Evolutionary conservation across 176 grass and related monocot species (phyloP).

Genomic region (Carex myosuroides): DNA sequence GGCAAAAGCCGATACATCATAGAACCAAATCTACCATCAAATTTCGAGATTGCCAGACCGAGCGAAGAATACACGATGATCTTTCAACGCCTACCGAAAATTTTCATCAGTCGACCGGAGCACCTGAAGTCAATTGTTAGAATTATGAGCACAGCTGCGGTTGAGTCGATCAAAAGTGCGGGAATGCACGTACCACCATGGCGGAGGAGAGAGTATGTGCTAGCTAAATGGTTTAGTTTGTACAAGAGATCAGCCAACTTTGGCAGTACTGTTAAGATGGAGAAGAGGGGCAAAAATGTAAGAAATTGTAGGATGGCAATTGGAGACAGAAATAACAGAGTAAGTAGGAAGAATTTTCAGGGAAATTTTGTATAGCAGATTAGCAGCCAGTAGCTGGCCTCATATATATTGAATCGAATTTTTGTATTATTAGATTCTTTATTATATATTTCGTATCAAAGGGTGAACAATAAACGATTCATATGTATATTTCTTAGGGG

Average conservation of each 20-base stretch:
- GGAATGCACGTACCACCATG: conserved; percentile 78
- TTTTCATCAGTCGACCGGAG: conserved; percentile 41
- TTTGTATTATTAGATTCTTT: background rate
- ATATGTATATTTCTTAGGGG: no score
- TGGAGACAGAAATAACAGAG: background rate
- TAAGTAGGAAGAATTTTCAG: background rate
- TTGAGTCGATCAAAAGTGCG: conserved; percentile 50
- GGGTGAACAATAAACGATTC: no score
- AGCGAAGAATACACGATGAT: conserved; percentile 37
- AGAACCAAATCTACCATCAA: conserved; percentile 42
- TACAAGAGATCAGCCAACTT: conserved; percentile 19
- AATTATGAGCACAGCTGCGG: conserved; percentile 57
- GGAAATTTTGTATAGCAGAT: background rate
- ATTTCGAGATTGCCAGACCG: conserved; percentile 79
- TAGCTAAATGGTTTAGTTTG: conserved; percentile 57
- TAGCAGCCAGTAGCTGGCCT: background rate
- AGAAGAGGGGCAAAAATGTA: conserved; percentile 9
- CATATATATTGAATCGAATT: background rate
- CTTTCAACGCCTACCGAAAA: conserved; percentile 32
- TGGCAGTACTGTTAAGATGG: background rate
- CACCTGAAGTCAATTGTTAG: conserved; percentile 33
- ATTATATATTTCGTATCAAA: background rate
- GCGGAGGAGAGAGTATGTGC: conserved; percentile 55
- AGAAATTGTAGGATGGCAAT: background rate
- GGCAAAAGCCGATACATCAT: conserved; percentile 45